Base-by-base conservation (phyloP, 2,329 filamentous ascomycete genomes). In the Diaporthe australafricana region DNA sequence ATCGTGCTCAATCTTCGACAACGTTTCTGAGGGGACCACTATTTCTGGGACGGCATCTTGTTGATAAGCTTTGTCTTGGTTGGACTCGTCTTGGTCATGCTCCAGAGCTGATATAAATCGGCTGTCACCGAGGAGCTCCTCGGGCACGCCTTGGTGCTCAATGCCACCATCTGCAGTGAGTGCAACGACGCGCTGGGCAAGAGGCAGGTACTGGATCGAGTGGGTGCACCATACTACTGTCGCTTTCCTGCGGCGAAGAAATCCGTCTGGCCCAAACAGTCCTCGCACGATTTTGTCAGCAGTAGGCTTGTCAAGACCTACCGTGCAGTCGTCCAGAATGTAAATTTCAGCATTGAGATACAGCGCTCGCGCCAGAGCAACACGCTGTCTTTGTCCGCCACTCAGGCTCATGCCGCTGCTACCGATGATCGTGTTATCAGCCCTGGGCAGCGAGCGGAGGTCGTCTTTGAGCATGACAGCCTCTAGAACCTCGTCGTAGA, bases 361-460 rank as follows among this genome's bases (percentile, higher is more conserved):
- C 35, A 74, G 68, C 16, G 72, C 70, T 48, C 70, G 60, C 8
- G 70, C 72, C 20, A 74, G 68, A 7, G 47, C 52, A 0, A 82
- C 75, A 2, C 82, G 78, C 3, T 83, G 79, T 55, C 77, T 74
- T 60, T 86, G 84, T 0, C 84, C 84, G 1, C 84, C 84, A 14
- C 81, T 84, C 0, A 86, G 72, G 22, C 80, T 81, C n/a, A 85
- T 80, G 0, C 83, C 84, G 22, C 81, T 80, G 56, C 79, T 82
- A 6, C 84, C 84, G 55, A 86, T 75, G 5, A 78, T 77, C 0
- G 83, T 84, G 14, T 77, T 63, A 38, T 84, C 81, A 0, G 83
- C 83, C 1, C 79, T 75, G 0, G 81, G 79, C 0, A 86, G 73
- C 0, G 72, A 68, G 0, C 62, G 67, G 5, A 84, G 72, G 70